Evolutionary conservation across 345 rosid genomes (phyloP), one percentile per base, ranked within the genome.

Genomic region (Salix purpurea): DNA sequence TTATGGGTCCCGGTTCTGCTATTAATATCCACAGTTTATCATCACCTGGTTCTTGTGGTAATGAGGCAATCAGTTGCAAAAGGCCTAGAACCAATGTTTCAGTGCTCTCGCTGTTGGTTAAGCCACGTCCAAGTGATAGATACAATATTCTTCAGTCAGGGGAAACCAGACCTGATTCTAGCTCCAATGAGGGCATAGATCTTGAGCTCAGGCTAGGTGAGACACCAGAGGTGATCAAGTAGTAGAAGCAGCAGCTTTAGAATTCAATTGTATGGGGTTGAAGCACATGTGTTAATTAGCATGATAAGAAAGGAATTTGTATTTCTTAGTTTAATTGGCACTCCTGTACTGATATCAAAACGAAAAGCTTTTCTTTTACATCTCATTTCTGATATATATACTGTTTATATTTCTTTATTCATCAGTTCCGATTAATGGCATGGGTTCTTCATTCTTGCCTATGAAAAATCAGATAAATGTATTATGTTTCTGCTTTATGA

Each of bases 131-230:
- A 46, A 34, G 50, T 14, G 84, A 75, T 62, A 83, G 74, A 18
- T 77, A n/a, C 65, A 34, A 34, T 34, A 65, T 74, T 75, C 84
- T 74, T 75, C 84, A 76, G 65, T 74, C 80, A 67, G 82, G 84
- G 77, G 84, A 76, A 24, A 69, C 56, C 77, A 87, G 84, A 71
- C 72, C 83, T 23, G 69, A 71, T 72, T 60, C 77, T n/a, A 74
- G 40, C 56, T 80, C 86, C 79, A 75, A 76, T 69, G 91, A 90
- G 14, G 92, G 85, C 52, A 78, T 93, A 85, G 97, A 93, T 87
- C 98, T 93, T 83, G 98, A 93, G 88, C 94, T 93, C 75, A 86
- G 95, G 88, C 94, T 93, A 77, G 97, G 98, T 60, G 72, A 85
- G 74, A 82, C 89, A n/a, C 82, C 88, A 61, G 77, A 86, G 40